phyloP scores from a whole-genome alignment of 2,329 filamentous ascomycete species.

The Diaporthe caulivora region DNA sequence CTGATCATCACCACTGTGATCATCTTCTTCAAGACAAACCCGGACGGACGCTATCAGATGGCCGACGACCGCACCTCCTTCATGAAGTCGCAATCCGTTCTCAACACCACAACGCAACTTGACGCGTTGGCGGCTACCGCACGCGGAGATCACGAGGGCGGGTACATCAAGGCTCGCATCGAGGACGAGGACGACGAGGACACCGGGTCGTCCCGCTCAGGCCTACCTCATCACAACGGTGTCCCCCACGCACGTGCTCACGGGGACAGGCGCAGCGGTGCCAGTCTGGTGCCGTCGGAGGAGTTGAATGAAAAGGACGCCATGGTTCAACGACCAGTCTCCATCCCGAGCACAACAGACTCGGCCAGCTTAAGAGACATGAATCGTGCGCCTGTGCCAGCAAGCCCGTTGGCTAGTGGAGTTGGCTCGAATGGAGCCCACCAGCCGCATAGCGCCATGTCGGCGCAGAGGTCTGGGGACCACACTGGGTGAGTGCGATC shows the following conservation, averaged over 20 bases:
- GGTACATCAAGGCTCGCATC: conserved; percentile 63
- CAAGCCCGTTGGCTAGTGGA: conserved; percentile 48
- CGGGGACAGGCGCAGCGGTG: conserved; percentile 58
- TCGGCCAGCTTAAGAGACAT: conserved; percentile 41
- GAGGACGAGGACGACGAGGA: conserved; percentile 81
- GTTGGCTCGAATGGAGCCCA: conserved; percentile 50
- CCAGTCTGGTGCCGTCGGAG: conserved; percentile 60
- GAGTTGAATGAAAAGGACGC: conserved; percentile 41
- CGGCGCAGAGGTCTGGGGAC: conserved; percentile 54
- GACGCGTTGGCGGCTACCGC: conserved; percentile 87
- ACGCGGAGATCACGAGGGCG: conserved; percentile 77
- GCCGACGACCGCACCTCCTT: conserved; percentile 89
- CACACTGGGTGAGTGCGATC: conserved; percentile 58
- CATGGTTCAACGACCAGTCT: conserved; percentile 39
- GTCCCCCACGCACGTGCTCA: conserved; percentile 35
- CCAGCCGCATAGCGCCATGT: conserved; percentile 55
- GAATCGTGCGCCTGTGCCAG: conserved; percentile 41
- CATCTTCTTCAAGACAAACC: conserved; percentile 85
- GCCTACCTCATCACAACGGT: conserved; percentile 28
- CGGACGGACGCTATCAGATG: conserved; percentile 90
- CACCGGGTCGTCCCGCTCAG: conserved; percentile 62
- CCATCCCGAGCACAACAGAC: conserved; percentile 44
- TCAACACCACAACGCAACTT: conserved; percentile 79
- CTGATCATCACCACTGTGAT: conserved; percentile 75
- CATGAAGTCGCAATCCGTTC: conserved; percentile 86